phyloP scores from a whole-genome alignment of 371 early-diverging fungal species.

The Coemansia sp. region DNA sequence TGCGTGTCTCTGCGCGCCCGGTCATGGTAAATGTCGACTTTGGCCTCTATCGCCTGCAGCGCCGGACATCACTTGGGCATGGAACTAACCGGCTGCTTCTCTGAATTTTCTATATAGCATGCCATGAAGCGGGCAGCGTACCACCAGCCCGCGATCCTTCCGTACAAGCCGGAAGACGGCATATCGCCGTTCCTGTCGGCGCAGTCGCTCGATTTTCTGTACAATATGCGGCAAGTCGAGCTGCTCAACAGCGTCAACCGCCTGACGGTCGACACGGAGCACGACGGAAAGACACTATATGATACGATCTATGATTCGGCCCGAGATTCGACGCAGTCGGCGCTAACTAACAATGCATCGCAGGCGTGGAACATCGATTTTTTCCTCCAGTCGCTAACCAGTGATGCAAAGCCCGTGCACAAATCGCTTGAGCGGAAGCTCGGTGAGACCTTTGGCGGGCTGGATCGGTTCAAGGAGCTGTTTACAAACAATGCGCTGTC shows the following conservation, averaged over 20 bases:
- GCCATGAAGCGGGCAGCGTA: slow-evolving; percentile 6
- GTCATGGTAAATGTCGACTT: slow-evolving; percentile 32
- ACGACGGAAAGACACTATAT: slow-evolving; percentile 37
- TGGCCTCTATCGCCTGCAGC: neutral
- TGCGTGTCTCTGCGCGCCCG: slow-evolving; percentile 22
- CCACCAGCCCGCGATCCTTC: slow-evolving; percentile 39
- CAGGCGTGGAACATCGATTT: slow-evolving; percentile 68
- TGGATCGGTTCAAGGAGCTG: slow-evolving; percentile 56
- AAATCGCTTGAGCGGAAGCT: slow-evolving; percentile 26
- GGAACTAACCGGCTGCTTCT: too few species aligned
- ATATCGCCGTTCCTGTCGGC: slow-evolving; percentile 45
- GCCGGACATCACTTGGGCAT: neutral
- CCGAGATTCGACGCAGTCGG: slow-evolving; percentile 42
- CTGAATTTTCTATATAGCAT: slow-evolving; percentile 17
- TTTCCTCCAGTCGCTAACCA: slow-evolving; percentile 56
- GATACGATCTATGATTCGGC: slow-evolving; percentile 48
- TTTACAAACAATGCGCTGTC: slow-evolving; percentile 56
- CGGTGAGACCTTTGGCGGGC: slow-evolving; percentile 50
- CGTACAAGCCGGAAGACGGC: slow-evolving; percentile 42
- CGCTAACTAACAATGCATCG: slow-evolving; percentile 61
- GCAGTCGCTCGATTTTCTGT: slow-evolving; percentile 43
- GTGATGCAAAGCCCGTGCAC: slow-evolving; percentile 9
- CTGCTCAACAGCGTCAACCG: slow-evolving; percentile 50
- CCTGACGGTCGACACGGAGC: slow-evolving; percentile 46
- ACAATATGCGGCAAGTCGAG: slow-evolving; percentile 47